Evolutionary conservation across 208 protist species (phyloP), one percentile per base, ranked within the genome.

Genomic region (Phytomonas francai): DNA sequence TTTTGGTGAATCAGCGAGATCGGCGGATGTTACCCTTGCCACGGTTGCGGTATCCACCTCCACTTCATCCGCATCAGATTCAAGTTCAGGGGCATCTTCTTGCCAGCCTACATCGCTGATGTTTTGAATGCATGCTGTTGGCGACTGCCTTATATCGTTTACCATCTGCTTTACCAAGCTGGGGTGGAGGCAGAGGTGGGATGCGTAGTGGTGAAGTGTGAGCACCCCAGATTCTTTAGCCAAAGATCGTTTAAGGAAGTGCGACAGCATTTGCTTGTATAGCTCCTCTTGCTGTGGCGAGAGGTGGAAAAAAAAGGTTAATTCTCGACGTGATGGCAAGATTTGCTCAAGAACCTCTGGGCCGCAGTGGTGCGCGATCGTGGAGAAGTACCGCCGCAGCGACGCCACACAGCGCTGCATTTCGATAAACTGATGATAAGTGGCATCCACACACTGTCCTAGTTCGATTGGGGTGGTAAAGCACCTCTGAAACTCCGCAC

Each of bases 371-470:
- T 95, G 87, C 25, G 89, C 84, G 6, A 78, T 82, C 30, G 68
- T 54, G 7, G 72, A 72, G 63, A 95, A 92, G 73, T 85, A 88
- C 1, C 72, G 71, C 8, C 88, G 85, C 51, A 94, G 64, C 29
- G 88, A 80, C 0, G 81, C 78, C 3, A 93, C 82, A 49, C 88
- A 90, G 34, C 77, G 70, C 68, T 92, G 82, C 88, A 93, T 91
- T 71, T 93, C 81, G n/a, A 70, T 11, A 57, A 92, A 89, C 63
- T 96, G 78, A 32, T 73, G 30, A 57, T 77, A 82, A 1, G 79
- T 85, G 5, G 85, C 80, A 73, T 93, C 88, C 0, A 68, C 77
- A 65, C 85, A 93, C 74, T 88, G 84, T 0, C 84, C 85, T 0
- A 72, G 68, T 61, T 85, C 79, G 54, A 93, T 94, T 1, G 87